Conservation (phyloP, 2,329 filamentous ascomycete species). For the Albifimbria verrucaria region DNA sequence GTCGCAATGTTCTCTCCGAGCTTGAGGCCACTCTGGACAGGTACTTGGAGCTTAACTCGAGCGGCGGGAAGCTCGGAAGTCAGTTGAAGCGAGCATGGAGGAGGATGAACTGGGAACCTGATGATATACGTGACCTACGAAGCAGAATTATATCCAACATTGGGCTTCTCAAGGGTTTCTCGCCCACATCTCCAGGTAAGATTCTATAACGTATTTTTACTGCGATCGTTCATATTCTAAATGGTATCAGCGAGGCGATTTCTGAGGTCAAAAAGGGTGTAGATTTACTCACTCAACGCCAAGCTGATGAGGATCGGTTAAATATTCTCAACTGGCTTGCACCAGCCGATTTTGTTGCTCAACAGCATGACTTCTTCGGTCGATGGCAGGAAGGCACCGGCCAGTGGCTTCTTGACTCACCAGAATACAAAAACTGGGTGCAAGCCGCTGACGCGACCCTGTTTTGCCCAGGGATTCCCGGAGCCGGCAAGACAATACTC, state of each 20-base stretch:
- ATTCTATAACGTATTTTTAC: too few species aligned
- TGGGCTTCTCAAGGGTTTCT: neutral
- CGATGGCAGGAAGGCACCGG: neutral
- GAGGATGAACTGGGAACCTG: neutral
- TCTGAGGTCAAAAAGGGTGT: too few species aligned
- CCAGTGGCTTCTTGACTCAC: neutral
- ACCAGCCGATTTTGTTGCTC: neutral
- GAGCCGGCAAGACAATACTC: neutral
- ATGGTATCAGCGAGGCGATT: too few species aligned
- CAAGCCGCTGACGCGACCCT: neutral
- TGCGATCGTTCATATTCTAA: too few species aligned
- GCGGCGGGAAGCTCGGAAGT: neutral
- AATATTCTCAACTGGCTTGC: neutral
- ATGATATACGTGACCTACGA: neutral
- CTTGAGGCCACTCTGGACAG: neutral
- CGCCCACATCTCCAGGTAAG: neutral
- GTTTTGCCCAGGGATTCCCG: neutral
- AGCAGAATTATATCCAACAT: neutral
- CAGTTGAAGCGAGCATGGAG: neutral
- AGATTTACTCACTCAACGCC: too few species aligned
- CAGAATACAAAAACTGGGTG: neutral
- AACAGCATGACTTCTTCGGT: neutral
- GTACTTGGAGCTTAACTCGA: neutral
- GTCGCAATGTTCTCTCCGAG: neutral
- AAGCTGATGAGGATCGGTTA: too few species aligned